Percentiles rank a stretch among this genome's conserved stretches.
phyloP scores from a whole-genome alignment of 345 rosid genomes.

The Corchorus capsularis region DNA sequence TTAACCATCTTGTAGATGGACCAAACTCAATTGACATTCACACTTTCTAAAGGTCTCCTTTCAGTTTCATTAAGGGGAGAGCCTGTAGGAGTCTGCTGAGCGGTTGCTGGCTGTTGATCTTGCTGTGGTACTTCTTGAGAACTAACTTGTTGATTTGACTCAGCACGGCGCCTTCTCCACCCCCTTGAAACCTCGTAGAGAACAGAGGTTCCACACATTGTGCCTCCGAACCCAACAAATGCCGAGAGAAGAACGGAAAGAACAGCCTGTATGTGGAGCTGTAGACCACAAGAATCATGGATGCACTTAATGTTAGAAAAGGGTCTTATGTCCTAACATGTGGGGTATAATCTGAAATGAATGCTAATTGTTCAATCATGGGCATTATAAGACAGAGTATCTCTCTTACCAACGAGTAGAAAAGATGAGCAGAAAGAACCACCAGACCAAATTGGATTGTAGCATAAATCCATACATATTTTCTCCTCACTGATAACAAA shows the following conservation, averaged over 20 bases:
- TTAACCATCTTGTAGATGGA: neutral
- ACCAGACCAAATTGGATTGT: constrained; percentile 64
- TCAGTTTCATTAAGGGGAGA: constrained; percentile 22
- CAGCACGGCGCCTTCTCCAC: constrained; percentile 32
- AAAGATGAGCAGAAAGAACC: constrained; percentile 74
- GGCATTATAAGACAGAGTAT: neutral
- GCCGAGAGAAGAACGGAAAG: constrained; percentile 72
- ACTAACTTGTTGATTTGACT: constrained; percentile 24
- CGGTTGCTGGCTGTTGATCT: constrained; percentile 25
- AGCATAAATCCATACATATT: constrained; percentile 73
- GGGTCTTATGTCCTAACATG: neutral
- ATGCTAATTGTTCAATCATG: neutral
- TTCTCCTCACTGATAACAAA: constrained; percentile 55
- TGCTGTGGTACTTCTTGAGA: constrained; percentile 28
- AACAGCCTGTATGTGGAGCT: constrained; percentile 74
- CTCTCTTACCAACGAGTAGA: constrained; percentile 65
- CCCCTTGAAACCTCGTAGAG: constrained; percentile 45
- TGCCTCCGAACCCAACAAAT: constrained; percentile 71
- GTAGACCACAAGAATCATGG: constrained; percentile 26
- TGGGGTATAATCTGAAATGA: neutral
- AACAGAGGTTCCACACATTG: constrained; percentile 60
- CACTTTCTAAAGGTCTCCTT: constrained; percentile 24
- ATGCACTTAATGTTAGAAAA: neutral
- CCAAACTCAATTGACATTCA: neutral
- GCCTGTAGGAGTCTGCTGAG: constrained; percentile 19